Evolutionary conservation across 2,329 filamentous ascomycete genomes (phyloP).

Genomic region (Cytospora mali): DNA sequence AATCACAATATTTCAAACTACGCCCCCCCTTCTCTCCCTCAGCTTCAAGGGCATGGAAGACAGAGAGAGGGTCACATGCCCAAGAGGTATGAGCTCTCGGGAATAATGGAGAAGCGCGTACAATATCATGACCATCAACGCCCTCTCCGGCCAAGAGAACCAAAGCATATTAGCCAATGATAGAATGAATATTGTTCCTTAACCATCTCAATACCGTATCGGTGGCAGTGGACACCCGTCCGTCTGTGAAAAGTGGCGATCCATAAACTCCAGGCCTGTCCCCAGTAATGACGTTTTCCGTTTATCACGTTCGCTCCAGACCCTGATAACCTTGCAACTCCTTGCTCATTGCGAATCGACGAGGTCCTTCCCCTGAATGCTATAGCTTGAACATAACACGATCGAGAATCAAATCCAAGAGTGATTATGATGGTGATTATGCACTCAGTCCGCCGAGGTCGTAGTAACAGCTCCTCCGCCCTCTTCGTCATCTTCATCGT

Average conservation of each 20-base stretch:
- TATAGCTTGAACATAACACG: background rate
- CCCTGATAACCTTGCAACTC: constrained; percentile 13
- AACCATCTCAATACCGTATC: background rate
- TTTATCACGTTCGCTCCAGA: constrained; percentile 14
- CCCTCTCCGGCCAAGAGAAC: background rate
- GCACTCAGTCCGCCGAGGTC: constrained; percentile 16
- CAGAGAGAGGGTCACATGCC: background rate
- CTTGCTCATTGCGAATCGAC: constrained; percentile 17
- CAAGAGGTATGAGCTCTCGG: background rate
- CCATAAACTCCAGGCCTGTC: constrained; percentile 9
- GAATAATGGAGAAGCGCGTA: background rate
- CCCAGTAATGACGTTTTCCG: background rate
- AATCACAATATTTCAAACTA: background rate
- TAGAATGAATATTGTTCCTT: constrained; percentile 2
- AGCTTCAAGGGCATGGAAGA: background rate
- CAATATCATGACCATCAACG: background rate
- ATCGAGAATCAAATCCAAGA: background rate
- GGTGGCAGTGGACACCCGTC: constrained; percentile 10
- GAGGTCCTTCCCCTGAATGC: background rate
- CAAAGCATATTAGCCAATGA: background rate
- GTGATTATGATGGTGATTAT: background rate
- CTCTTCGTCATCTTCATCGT: constrained; percentile 29
- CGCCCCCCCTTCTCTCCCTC: background rate
- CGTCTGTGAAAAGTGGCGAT: background rate
- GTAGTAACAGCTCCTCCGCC: constrained; percentile 22